Conservation (phyloP, 129 eudicot genomes). For the Pittosporum tobira region DNA sequence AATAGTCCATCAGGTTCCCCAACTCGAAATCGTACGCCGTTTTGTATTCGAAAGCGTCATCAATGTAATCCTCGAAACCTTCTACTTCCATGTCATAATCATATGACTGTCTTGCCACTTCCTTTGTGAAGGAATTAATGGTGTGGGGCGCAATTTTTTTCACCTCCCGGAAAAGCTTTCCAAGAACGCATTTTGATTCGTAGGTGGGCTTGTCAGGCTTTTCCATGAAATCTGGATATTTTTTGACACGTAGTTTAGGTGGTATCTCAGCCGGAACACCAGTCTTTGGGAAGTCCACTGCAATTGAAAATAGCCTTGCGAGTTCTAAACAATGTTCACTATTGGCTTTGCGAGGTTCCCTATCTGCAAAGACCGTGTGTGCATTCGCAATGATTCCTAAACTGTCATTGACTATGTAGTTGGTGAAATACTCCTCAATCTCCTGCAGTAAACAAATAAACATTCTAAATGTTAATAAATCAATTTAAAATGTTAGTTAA, state of each 20-base stretch:
- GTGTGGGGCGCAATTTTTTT: constrained; percentile 26
- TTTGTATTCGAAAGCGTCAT: constrained; percentile 43
- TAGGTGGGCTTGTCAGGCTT: constrained; percentile 57
- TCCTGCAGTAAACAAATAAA: constrained; percentile 31
- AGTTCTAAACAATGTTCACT: constrained; percentile 43
- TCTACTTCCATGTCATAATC: constrained; percentile 47
- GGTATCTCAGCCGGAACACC: constrained; percentile 61
- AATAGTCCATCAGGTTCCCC: constrained; percentile 53
- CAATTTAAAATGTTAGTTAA: too few relatives aligned
- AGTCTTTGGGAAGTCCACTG: constrained; percentile 63
- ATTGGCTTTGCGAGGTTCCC: constrained; percentile 23
- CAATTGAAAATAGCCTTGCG: constrained; percentile 42
- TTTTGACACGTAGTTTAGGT: constrained; percentile 31
- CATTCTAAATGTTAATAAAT: too few relatives aligned
- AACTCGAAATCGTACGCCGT: constrained; percentile 34
- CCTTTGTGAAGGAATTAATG: constrained; percentile 25
- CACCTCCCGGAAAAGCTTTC: constrained; percentile 54
- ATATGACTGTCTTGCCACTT: constrained; percentile 34
- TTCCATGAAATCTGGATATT: constrained; percentile 66
- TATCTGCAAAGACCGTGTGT: constrained; percentile 54
- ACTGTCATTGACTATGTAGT: constrained; percentile 58
- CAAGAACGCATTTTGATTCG: constrained; percentile 34
- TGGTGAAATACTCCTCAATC: constrained; percentile 45
- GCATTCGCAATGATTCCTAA: constrained; percentile 61
- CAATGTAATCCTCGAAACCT: constrained; percentile 38